Evolutionary conservation across 257 asterid species (phyloP), one percentile per base, ranked within the genome.

Genomic region (Buddleja alternifolia): DNA sequence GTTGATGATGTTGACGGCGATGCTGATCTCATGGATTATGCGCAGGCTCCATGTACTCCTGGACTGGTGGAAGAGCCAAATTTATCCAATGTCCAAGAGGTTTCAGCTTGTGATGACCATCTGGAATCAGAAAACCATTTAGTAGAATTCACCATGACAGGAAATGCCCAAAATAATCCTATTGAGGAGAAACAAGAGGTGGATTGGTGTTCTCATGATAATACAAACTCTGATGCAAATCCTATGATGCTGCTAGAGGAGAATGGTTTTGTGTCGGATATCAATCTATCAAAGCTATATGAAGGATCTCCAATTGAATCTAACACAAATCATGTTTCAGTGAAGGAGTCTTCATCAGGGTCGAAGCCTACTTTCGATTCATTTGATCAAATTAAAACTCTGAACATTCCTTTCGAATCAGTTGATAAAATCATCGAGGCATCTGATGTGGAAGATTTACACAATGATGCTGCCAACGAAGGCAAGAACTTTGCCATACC

Each of bases 21-120:
- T 73, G 81, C 67, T 41, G 86, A 84, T 71, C 68, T 76, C 45
- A 78, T 93, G 90, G 97, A 90, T 59, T 84, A 83, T 71, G 93
- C 90, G 73, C 93, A 90, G 55, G 99, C 96, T 72, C 99, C 99
- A 58, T 71, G 86, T 74, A 93, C 99, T 72, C 99, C 99, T 70
- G 93, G 97, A 60, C 77, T 93, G 78, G 84, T 54, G 44, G 96
- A 93, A 72, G 95, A 84, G 71, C 88, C 96, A 41, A 88, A 88
- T 62, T 57, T 93, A 70, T 85, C 93, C 63, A 93, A 84, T 73
- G 70, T 78, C 68, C 83, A 88, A 83, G 98, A 88, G 75, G 92
- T 77, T 70, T 93, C 95, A 7, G 95, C 96, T 3, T 85, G 87
- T 41, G 97, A 90, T 72, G 97, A 93, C 56, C 96, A 80, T 77